These are phyloP conservation scores for Globisporangium paddicum DNA, from an alignment of 352 stramenopile genomes.

Conservation along the genomic window DNA sequence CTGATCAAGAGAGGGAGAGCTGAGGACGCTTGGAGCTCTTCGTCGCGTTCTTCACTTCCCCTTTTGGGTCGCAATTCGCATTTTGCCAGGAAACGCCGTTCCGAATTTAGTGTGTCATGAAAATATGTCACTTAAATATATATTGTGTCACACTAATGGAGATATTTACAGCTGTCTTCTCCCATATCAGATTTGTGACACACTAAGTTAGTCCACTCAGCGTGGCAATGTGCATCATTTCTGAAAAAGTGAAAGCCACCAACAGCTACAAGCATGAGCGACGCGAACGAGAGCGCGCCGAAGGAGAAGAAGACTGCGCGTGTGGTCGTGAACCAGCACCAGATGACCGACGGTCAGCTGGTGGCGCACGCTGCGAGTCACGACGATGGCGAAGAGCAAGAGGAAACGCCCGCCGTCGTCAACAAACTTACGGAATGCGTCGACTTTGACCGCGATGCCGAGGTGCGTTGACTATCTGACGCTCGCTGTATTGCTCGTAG, in stretches of 20 bases:
- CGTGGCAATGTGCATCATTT: not conserved
- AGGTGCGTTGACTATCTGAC: slow-evolving; percentile 22
- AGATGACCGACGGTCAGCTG: not conserved
- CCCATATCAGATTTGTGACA: not conserved
- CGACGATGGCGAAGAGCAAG: slow-evolving; percentile 19
- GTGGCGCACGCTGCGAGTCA: not conserved
- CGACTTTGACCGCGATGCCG: slow-evolving; percentile 42
- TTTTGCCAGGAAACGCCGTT: not conserved
- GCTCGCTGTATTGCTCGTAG: not conserved
- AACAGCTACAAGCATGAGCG: slow-evolving; percentile 3
- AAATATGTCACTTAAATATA: not conserved
- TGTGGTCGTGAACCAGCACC: slow-evolving; percentile 4
- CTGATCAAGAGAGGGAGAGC: not conserved
- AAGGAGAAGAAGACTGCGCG: slow-evolving; percentile 2
- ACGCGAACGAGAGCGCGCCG: not conserved
- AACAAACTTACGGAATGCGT: slow-evolving; percentile 70
- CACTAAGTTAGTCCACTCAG: slow-evolving; percentile 2
- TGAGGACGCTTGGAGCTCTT: not conserved
- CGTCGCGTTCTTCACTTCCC: not conserved
- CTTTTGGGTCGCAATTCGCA: not conserved
- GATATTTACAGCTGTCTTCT: not conserved
- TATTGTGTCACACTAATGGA: not conserved
- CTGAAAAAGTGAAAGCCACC: not conserved
- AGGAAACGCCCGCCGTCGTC: slow-evolving; percentile 20
- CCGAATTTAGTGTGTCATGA: not conserved